Percentiles rank a stretch among this genome's conserved stretches.
Evolutionary conservation across 345 rosid genomes (phyloP).

Genomic region (Lepidium africanum): DNA sequence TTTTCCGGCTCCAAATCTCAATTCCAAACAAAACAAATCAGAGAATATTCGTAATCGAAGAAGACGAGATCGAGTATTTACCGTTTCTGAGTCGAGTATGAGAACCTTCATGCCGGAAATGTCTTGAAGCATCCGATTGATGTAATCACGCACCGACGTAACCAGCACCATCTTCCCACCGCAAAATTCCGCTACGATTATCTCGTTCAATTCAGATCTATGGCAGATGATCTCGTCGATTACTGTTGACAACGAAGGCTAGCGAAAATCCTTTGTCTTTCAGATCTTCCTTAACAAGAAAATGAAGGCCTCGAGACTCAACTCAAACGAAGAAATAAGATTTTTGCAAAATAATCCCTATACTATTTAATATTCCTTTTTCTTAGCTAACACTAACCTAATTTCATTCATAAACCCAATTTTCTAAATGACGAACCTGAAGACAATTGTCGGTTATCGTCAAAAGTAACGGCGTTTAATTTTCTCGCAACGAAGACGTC

Average conservation of each 20-base stretch:
- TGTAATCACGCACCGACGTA: conserved; percentile 76
- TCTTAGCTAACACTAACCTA: background rate
- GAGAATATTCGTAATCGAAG: background rate
- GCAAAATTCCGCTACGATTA: background rate
- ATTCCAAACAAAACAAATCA: background rate
- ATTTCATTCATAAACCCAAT: background rate
- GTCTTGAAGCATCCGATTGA: conserved; percentile 90
- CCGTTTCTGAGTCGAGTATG: conserved; percentile 96
- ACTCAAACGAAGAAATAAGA: background rate
- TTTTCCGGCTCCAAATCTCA: background rate
- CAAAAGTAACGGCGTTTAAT: background rate
- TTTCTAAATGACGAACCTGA: background rate
- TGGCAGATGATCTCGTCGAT: background rate
- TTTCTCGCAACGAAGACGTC: background rate
- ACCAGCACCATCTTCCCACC: conserved; percentile 59
- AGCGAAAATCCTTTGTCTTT: background rate
- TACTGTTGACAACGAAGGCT: background rate
- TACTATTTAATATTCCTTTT: background rate
- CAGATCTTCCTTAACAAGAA: conserved; percentile 17
- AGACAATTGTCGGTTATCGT: background rate
- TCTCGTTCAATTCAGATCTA: conserved; percentile 19
- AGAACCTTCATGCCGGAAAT: conserved; percentile 99
- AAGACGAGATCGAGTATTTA: conserved; percentile 18
- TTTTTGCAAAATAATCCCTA: background rate
- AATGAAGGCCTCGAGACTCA: background rate